phyloP scores from a whole-genome alignment of 495 filamentous ascomycete species.

The Clavariopsis aquatica region DNA sequence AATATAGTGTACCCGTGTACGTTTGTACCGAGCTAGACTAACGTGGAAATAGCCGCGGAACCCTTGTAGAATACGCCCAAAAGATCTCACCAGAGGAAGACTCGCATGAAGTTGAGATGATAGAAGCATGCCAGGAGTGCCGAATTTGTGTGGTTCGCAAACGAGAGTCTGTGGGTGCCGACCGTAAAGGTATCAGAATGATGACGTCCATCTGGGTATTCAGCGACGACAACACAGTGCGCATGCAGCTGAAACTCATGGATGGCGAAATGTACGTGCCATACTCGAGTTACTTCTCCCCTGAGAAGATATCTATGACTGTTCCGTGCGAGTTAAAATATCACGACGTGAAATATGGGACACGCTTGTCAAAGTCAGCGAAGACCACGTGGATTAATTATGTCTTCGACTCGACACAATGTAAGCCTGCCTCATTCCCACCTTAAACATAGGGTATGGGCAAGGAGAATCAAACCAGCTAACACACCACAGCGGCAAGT shows the following conservation, averaged over 20 bases:
- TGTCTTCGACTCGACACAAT: constrained; percentile 35
- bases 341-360: constrained; percentile 37
- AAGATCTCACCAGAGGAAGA: constrained; percentile 38
- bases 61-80: constrained; percentile 43
- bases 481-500: constrained; percentile 29
- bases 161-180: constrained; percentile 29
- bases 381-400: constrained; percentile 49
- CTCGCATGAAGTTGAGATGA: constrained; percentile 40
- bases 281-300: constrained; percentile 45
- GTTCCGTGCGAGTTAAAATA: constrained; percentile 40
- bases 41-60: constrained; percentile 27
- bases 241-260: constrained; percentile 46
- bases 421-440: constrained; percentile 7
- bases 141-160: constrained; percentile 44
- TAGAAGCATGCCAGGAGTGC: constrained; percentile 31
- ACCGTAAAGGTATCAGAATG: constrained; percentile 30
- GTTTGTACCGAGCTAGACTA: too few species aligned
- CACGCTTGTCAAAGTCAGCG: constrained; percentile 18
- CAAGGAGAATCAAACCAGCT: neutral
- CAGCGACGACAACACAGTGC: constrained; percentile 42
- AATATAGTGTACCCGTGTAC: too few species aligned
- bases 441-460: neutral
- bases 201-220: constrained; percentile 47
- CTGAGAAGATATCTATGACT: constrained; percentile 43
- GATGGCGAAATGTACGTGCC: constrained; percentile 45